These are phyloP conservation scores for Marasmius tenuissimus DNA, from an alignment of 1,284 basidiomycete genomes.

Conservation along the genomic window DNA sequence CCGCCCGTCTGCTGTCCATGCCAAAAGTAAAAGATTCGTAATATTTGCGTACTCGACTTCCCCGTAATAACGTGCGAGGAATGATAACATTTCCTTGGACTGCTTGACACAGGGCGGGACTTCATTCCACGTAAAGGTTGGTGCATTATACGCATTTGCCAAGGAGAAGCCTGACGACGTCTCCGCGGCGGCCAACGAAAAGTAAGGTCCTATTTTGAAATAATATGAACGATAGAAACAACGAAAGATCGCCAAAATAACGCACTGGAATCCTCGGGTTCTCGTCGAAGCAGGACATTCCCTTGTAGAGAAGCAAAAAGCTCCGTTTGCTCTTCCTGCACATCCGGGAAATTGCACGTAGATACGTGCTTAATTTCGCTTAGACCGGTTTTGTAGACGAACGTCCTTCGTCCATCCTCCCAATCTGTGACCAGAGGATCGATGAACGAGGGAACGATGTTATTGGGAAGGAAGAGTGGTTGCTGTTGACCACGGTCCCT, in stretches of 20 bases:
- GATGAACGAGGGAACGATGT: slow-evolving; percentile 24
- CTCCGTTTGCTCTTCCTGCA: slow-evolving; percentile 33
- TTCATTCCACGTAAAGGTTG: background rate
- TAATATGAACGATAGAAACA: background rate
- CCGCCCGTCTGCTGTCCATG: slow-evolving; percentile 10
- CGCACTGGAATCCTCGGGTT: slow-evolving; percentile 26
- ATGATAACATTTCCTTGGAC: slow-evolving; percentile 1
- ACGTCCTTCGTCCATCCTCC: slow-evolving; percentile 35
- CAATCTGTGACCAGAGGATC: slow-evolving; percentile 22
- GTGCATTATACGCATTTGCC: background rate
- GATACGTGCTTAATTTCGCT: slow-evolving; percentile 39
- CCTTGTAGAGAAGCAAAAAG: slow-evolving; percentile 37
- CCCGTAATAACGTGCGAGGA: slow-evolving; percentile 4
- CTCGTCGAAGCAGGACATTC: slow-evolving; percentile 30
- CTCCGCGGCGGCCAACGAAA: slow-evolving; percentile 7
- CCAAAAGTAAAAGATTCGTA: slow-evolving; percentile 1
- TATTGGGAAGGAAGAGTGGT: slow-evolving; percentile 29
- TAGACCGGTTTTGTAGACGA: slow-evolving; percentile 24
- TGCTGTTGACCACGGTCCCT: slow-evolving; percentile 34
- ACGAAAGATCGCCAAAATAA: slow-evolving; percentile 6
- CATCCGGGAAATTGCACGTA: slow-evolving; percentile 32
- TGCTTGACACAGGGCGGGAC: slow-evolving; percentile 4
- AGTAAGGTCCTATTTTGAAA: slow-evolving; percentile 17
- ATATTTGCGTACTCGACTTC: background rate
- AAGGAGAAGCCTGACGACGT: background rate